Conservation (phyloP, 208 protist species). For the Crithidia expoeki region DNA sequence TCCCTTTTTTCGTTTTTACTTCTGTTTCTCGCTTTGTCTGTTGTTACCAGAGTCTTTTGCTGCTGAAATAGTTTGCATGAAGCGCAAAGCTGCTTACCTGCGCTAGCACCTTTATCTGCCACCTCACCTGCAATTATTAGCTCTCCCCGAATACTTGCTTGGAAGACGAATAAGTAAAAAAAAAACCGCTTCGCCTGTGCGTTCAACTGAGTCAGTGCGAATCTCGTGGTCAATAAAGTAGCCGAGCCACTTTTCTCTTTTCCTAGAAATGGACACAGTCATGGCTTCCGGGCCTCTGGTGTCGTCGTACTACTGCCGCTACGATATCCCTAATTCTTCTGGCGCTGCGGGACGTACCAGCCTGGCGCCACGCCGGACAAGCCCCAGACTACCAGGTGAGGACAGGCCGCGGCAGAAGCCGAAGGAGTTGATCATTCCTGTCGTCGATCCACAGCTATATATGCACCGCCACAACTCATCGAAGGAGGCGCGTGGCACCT, state of each 20-base stretch:
- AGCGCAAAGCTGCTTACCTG: too few species aligned
- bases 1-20: background rate
- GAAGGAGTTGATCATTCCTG: conserved; percentile 18
- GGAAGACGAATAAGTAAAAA: too few species aligned
- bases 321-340: background rate
- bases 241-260: background rate
- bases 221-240: too few species aligned
- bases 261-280: conserved; percentile 21
- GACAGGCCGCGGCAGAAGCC: conserved; percentile 22
- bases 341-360: background rate
- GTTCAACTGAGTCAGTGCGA: too few species aligned
- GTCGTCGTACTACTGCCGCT: conserved; percentile 27
- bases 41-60: too few species aligned
- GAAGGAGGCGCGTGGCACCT: conserved; percentile 46
- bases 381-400: background rate
- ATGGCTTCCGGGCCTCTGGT: conserved; percentile 25
- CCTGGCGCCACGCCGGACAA: background rate
- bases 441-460: conserved; percentile 32
- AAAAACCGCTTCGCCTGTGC: too few species aligned
- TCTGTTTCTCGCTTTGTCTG: background rate
- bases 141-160: too few species aligned
- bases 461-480: conserved; percentile 46
- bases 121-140: too few species aligned
- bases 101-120: too few species aligned
- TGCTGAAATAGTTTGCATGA: too few species aligned